Conservation (phyloP, 768 basidiomycete genomes). For the Megacollybia marginata region DNA sequence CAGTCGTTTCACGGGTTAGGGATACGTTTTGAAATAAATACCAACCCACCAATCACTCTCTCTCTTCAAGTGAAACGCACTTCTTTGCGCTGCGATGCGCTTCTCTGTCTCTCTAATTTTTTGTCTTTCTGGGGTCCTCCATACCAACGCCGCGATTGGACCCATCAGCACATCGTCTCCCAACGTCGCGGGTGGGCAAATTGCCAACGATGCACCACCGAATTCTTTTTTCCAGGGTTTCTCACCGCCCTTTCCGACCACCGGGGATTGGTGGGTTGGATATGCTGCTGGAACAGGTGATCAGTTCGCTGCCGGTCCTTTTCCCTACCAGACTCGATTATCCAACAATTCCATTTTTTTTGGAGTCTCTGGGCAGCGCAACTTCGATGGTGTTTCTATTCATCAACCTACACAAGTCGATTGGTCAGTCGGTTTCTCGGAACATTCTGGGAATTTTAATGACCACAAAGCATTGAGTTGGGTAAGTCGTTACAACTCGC, state of each 20-base stretch:
- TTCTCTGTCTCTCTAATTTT: too few relatives aligned
- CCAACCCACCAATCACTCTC: too few relatives aligned
- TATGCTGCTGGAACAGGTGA: conserved; percentile 19
- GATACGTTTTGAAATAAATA: too few relatives aligned
- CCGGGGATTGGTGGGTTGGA: conserved; percentile 26
- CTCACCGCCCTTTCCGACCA: conserved; percentile 25
- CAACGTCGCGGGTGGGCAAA: conserved; percentile 16
- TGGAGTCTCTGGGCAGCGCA: conserved; percentile 20
- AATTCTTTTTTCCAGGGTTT: conserved; percentile 26
- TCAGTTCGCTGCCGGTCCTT: conserved; percentile 23
- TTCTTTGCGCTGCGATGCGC: too few relatives aligned
- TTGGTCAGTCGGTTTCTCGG: conserved; percentile 23
- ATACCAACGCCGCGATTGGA: conserved; percentile 11
- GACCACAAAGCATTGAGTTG: conserved; percentile 26
- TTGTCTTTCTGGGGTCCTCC: too few relatives aligned
- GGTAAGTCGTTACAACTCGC: conserved; percentile 11
- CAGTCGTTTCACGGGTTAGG: too few relatives aligned
- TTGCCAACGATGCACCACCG: conserved; percentile 20
- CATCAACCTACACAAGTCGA: conserved; percentile 24
- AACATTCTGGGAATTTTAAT: conserved; percentile 21
- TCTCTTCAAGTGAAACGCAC: too few relatives aligned
- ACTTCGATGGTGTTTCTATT: conserved; percentile 25
- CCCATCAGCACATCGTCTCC: conserved; percentile 19
- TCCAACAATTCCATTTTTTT: conserved; percentile 20
- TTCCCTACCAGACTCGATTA: conserved; percentile 23